These are phyloP conservation scores for Hamamelis virginiana DNA, from an alignment of 164 flowering plant genomes.

Conservation along the genomic window DNA sequence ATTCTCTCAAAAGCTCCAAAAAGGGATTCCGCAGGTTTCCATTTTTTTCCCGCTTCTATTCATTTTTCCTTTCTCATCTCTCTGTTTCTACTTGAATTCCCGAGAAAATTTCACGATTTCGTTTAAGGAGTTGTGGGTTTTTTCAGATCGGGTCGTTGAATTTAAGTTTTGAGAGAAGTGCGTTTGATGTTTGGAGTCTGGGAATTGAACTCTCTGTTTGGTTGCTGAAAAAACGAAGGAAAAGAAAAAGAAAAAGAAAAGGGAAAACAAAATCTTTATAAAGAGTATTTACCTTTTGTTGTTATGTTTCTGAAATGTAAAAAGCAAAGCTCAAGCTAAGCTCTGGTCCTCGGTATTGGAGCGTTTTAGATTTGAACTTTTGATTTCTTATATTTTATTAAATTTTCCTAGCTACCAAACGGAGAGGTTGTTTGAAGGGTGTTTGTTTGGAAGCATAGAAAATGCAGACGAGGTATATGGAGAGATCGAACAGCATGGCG, in stretches of 20 bases:
- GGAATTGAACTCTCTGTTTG: constrained; percentile 3
- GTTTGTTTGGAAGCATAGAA: constrained; percentile 5
- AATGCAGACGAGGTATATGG: constrained; percentile 59
- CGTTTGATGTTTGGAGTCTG: not conserved
- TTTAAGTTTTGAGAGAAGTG: not conserved
- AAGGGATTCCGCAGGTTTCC: not conserved
- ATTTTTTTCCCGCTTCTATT: constrained; percentile 16
- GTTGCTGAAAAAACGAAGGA: constrained; percentile 14
- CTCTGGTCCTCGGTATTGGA: not conserved
- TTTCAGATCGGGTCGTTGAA: not conserved
- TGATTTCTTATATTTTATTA: not conserved
- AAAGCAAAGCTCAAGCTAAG: not conserved
- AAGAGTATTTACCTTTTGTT: not conserved
- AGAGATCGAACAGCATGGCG: constrained; percentile 41
- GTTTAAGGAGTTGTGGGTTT: not conserved
- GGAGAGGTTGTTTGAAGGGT: not conserved
- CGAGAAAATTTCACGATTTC: not conserved
- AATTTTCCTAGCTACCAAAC: constrained; percentile 19
- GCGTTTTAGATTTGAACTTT: not conserved
- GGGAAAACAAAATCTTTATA: not conserved
- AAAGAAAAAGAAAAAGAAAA: not conserved
- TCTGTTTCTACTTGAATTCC: not conserved
- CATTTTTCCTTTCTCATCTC: not conserved
- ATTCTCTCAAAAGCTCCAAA: constrained; percentile 1
- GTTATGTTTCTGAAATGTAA: not conserved